phyloP scores from a whole-genome alignment of 345 rosid genomes.

The Noccaea caerulescens region DNA sequence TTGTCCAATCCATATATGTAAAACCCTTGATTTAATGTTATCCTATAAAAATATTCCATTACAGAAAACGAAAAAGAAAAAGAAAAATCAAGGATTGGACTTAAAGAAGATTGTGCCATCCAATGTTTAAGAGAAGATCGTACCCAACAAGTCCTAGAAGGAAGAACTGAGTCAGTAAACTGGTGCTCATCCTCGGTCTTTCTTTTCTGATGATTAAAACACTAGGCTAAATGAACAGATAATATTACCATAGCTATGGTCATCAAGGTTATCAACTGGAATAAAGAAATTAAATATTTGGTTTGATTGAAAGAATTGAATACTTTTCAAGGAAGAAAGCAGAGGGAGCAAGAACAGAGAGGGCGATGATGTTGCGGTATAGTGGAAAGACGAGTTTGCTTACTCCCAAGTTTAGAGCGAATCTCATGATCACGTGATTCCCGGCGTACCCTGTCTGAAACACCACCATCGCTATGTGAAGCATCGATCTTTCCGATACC shows the following conservation, averaged over 20 bases:
- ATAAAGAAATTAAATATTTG: not conserved
- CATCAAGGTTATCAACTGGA: not conserved
- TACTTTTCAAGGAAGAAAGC: constrained; percentile 74
- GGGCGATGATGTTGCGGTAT: constrained; percentile 68
- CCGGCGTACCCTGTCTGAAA: constrained; percentile 72
- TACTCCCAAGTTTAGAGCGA: constrained; percentile 69
- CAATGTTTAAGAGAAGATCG: constrained; percentile 17
- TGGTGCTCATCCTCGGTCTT: constrained; percentile 50
- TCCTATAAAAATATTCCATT: constrained; percentile 28
- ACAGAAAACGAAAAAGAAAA: not conserved
- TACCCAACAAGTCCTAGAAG: constrained; percentile 72
- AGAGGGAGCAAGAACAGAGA: constrained; percentile 60
- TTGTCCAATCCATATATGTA: constrained; percentile 70
- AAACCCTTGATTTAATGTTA: constrained; percentile 65
- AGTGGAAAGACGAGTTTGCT: constrained; percentile 75
- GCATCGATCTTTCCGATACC: constrained; percentile 54
- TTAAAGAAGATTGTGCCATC: not conserved
- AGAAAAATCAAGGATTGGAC: not conserved
- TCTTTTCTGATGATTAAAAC: constrained; percentile 50
- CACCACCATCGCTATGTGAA: constrained; percentile 66
- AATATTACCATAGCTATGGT: not conserved
- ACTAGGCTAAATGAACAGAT: too few relatives aligned
- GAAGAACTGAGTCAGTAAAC: constrained; percentile 61
- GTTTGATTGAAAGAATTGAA: not conserved
- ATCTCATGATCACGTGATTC: constrained; percentile 64